Evolutionary conservation across 2,329 filamentous ascomycete species (phyloP).

Genomic region (Sporothrix schenckii): DNA sequence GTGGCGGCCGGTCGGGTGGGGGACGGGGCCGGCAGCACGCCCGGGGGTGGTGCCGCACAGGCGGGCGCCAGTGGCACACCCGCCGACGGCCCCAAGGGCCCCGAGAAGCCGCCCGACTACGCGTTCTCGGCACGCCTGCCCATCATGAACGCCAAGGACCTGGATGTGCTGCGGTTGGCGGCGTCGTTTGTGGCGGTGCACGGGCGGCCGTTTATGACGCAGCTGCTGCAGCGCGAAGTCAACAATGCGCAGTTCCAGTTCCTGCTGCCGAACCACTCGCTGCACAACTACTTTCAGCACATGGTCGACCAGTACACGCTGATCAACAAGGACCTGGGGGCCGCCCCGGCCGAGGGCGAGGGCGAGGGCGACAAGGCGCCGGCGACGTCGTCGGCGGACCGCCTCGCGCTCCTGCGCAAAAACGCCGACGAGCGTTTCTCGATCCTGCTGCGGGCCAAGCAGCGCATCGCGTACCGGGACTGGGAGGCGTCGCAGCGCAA

Average conservation of each 20-base stretch:
- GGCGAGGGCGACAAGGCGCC: neutral
- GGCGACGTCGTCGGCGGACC: constrained; percentile 46
- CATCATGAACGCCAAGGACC: constrained; percentile 91
- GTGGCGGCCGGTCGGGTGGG: constrained; percentile 74
- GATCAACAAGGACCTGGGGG: constrained; percentile 53
- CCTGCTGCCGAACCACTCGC: constrained; percentile 88
- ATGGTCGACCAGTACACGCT: constrained; percentile 92
- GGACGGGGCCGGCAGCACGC: constrained; percentile 55
- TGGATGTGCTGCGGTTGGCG: constrained; percentile 73
- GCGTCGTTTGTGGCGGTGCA: constrained; percentile 92
- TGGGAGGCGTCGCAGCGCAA: constrained; percentile 84
- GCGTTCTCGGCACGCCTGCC: constrained; percentile 96
- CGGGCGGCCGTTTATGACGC: constrained; percentile 87
- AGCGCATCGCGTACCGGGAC: constrained; percentile 84
- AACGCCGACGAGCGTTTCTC: constrained; percentile 80
- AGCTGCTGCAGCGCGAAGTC: constrained; percentile 82
- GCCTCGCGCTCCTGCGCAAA: constrained; percentile 70
- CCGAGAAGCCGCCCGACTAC: constrained; percentile 82
- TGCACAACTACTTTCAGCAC: constrained; percentile 93
- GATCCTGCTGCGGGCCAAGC: constrained; percentile 76
- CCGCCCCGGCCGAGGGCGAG: neutral
- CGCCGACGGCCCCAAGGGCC: constrained; percentile 70
- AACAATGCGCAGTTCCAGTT: constrained; percentile 97
- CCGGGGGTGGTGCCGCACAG: neutral
- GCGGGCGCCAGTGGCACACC: constrained; percentile 36